Evolutionary conservation across 495 filamentous ascomycete species (phyloP).

Genomic region (Bryoglossum gracile): DNA sequence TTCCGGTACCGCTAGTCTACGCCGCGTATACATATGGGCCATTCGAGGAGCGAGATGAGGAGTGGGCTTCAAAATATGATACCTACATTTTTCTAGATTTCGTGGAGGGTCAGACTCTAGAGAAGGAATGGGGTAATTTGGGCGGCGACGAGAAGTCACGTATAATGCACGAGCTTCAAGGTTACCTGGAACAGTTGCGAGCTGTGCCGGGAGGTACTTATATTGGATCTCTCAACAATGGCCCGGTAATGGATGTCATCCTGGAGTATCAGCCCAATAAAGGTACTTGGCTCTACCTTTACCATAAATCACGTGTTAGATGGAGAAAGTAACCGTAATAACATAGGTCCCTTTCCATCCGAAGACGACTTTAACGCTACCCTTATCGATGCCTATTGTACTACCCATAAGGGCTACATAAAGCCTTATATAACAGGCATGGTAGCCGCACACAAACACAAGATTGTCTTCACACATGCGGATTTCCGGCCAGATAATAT

Average conservation of each 20-base stretch:
- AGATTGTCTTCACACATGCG: background rate
- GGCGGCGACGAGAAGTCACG: background rate
- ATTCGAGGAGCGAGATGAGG: background rate
- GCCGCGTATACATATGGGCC: background rate
- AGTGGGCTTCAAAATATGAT: constrained; percentile 1
- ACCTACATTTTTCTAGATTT: constrained; percentile 1
- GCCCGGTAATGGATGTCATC: constrained; percentile 1
- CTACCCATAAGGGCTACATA: background rate
- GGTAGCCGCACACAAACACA: background rate
- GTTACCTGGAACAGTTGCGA: constrained; percentile 1
- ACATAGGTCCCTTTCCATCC: constrained; percentile 1
- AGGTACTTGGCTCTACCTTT: background rate
- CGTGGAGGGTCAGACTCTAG: background rate
- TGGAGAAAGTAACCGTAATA: constrained; percentile 1
- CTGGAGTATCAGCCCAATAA: background rate
- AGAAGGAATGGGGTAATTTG: background rate
- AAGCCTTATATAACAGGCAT: constrained; percentile 1
- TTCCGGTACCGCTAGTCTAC: background rate
- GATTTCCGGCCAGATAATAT: constrained; percentile 1
- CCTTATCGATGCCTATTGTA: background rate
- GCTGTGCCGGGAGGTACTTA: constrained; percentile 1
- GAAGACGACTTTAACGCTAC: background rate
- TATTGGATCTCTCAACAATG: background rate
- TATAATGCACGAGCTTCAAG: constrained; percentile 1
- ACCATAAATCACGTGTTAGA: background rate